Evolutionary conservation across 768 basidiomycete species (phyloP).

Genomic region (Mycena galopus): DNA sequence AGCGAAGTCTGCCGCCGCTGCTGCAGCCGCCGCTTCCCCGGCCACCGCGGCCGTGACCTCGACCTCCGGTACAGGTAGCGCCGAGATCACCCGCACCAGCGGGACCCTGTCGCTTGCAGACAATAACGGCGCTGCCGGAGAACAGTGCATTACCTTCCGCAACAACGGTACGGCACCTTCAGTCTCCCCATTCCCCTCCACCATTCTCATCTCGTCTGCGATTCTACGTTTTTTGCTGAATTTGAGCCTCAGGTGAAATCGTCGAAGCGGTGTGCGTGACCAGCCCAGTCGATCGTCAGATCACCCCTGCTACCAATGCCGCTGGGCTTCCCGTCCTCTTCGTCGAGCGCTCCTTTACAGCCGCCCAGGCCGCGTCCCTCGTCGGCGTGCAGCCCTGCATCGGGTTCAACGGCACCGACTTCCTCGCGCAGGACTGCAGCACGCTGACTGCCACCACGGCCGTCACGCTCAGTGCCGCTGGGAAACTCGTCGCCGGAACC

Average conservation of each 20-base stretch:
- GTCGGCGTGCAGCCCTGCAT: background rate
- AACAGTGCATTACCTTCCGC: constrained; percentile 18
- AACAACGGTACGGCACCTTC: background rate
- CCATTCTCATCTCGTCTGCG: no score
- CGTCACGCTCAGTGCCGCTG: background rate
- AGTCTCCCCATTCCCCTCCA: background rate
- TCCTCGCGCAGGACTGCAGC: constrained; percentile 3
- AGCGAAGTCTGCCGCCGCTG: background rate
- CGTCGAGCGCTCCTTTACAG: constrained; percentile 17
- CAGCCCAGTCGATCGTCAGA: constrained; percentile 7
- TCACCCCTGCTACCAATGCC: background rate
- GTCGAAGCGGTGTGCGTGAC: constrained; percentile 17
- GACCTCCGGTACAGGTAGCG: background rate
- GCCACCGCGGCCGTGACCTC: background rate
- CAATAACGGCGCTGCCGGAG: background rate
- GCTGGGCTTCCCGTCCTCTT: constrained; percentile 13
- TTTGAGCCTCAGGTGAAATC: constrained; percentile 11
- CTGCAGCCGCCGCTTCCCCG: background rate
- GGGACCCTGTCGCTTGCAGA: constrained; percentile 4
- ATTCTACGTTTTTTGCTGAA: background rate
- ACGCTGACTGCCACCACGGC: background rate
- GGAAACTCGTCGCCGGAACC: constrained; percentile 3
- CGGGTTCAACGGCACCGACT: constrained; percentile 12
- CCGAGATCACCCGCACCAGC: constrained; percentile 6
- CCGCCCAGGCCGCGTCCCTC: constrained; percentile 8